phyloP scores from a whole-genome alignment of 169 alveolate genomes.

The Eimeria tenella region DNA sequence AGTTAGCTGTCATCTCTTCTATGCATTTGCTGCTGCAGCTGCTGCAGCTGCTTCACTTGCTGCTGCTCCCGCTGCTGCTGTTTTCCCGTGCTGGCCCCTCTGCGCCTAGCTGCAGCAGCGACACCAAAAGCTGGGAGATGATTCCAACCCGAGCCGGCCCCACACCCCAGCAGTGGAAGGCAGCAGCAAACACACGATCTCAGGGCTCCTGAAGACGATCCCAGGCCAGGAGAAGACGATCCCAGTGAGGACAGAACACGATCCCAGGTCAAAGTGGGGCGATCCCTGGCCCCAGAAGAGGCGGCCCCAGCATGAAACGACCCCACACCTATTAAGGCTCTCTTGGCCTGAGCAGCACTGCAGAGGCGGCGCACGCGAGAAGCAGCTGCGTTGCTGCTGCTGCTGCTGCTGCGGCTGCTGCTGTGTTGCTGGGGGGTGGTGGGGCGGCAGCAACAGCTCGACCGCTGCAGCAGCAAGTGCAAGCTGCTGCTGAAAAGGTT shows the following conservation, averaged over 20 bases:
- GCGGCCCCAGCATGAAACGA: neutral
- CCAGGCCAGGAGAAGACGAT: neutral
- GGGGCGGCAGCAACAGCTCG: neutral
- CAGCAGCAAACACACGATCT: neutral
- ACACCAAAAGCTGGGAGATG: neutral
- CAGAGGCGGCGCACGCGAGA: neutral
- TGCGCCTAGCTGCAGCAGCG: neutral
- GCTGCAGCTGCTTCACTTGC: neutral
- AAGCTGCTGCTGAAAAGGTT: too few relatives aligned
- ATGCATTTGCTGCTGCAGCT: neutral
- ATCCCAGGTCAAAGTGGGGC: neutral
- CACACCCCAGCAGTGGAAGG: neutral
- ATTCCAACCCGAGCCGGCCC: too few relatives aligned
- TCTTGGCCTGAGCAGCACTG: too few relatives aligned
- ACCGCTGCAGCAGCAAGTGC: neutral
- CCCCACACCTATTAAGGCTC: too few relatives aligned
- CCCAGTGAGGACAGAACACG: too few relatives aligned
- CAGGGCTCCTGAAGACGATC: neutral
- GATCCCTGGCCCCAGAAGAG: neutral
- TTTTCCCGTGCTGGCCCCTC: neutral
- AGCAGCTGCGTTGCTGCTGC: neutral
- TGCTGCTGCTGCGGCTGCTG: neutral
- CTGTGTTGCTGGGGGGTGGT: neutral
- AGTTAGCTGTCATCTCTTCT: neutral
- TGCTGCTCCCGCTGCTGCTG: constrained; percentile 5